Evolutionary conservation across 208 protist species (phyloP), one percentile per base, ranked within the genome.

Genomic region (Acanthamoeba castellanii): DNA sequence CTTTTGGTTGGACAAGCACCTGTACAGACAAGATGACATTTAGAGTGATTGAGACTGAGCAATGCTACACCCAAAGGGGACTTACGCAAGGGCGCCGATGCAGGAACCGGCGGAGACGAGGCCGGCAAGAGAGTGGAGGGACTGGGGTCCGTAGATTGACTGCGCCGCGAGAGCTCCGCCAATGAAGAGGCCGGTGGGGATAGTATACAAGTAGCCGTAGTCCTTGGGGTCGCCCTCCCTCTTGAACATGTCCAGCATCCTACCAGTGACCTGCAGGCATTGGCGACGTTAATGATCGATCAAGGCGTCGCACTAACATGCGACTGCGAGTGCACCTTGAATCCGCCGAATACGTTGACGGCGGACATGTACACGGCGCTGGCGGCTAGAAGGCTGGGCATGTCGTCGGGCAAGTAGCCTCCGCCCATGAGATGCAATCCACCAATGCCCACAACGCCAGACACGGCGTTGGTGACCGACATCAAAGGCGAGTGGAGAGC

Each of bases 401-500:
- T 0, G 76, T 98, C 70, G 37, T 96, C 32, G 64, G 96, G 95
- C 74, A 97, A 13, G 30, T 70, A 94, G 22, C 95, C 91, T 68
- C 97, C 96, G 47, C 97, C 96, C 90, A 98, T 97, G 37, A 70
- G 74, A 32, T 94, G 97, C 95, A 98, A 96, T 32, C 96, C 96
- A 16, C 92, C 92, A 32, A 94, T 88, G 82, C 97, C 96, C 25
- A 98, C 94, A 11, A 98, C 96, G 81, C 98, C 98, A 42, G 98
- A 98, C 47, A 99, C 97, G 64, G 98, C 98, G 96, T 99, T 99
- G 42, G 98, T 99, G 13, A 99, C 97, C 0, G 97, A 97, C 98
- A 99, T 99, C 9, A 99, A 95, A 16, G 98, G 98, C 16, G 98
- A 97, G 95, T 99, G 98, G 13, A 99, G 98, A 0, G 98, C 95